These are phyloP conservation scores for Aspergillus steynii DNA, from an alignment of 495 filamentous ascomycete species.

Conservation along the genomic window DNA sequence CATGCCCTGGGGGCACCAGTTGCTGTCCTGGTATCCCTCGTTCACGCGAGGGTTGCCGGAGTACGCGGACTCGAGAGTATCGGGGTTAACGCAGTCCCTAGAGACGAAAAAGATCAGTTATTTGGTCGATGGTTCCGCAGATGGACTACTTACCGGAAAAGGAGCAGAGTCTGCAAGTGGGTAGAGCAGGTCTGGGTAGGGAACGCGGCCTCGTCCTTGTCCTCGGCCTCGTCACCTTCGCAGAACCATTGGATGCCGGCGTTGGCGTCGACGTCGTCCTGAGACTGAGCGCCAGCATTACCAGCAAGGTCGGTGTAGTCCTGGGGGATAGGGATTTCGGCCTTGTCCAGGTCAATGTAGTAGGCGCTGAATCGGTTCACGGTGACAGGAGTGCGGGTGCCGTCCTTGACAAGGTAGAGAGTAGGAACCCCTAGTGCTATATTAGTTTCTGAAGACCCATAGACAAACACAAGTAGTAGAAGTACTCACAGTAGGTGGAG, in stretches of 20 bases:
- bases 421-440: conserved; percentile 19
- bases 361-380: conserved; percentile 25
- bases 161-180: conserved; percentile 21
- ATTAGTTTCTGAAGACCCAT: neutral
- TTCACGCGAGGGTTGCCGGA: conserved; percentile 15
- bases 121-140: too few species aligned
- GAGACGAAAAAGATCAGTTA: too few species aligned
- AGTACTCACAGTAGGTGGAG: conserved; percentile 22
- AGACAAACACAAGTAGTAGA: neutral
- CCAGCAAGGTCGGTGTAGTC: conserved; percentile 18
- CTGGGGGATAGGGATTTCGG: conserved; percentile 24
- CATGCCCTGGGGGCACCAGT: conserved; percentile 20
- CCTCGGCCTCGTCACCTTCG: conserved; percentile 15
- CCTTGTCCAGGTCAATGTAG: conserved; percentile 16
- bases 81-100: conserved; percentile 20
- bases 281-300: conserved; percentile 17
- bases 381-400: conserved; percentile 12
- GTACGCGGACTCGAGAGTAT: conserved; percentile 21
- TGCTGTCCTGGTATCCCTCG: conserved; percentile 11
- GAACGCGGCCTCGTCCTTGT: conserved; percentile 17
- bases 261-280: conserved; percentile 10
- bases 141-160: conserved; percentile 10
- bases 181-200: conserved; percentile 21
- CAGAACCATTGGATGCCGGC: conserved; percentile 23
- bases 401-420: conserved; percentile 17